These are phyloP conservation scores for Aspergillus proliferans DNA, from an alignment of 2,329 filamentous ascomycete species.

Conservation along the genomic window DNA sequence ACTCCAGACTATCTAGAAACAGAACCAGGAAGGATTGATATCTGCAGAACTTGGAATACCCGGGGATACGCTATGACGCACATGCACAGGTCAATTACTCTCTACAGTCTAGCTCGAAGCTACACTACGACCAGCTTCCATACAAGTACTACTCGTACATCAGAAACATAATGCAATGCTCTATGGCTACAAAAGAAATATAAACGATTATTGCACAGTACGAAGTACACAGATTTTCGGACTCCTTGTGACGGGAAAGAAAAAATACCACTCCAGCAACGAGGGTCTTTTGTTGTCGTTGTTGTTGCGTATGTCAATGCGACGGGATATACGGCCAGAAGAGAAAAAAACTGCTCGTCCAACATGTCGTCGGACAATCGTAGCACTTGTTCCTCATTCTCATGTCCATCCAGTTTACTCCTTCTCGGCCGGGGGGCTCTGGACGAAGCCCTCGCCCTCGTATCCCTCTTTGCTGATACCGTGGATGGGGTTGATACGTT, in stretches of 20 bases:
- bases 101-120: background rate
- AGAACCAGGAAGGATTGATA: too few relatives aligned
- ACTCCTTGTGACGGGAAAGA: constrained; percentile 25
- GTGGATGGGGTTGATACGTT: constrained; percentile 80
- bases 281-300: too few relatives aligned
- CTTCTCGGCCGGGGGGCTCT: constrained; percentile 48
- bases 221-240: constrained; percentile 35
- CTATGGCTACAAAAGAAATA: constrained; percentile 39
- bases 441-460: constrained; percentile 69
- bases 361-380: background rate
- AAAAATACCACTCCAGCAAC: constrained; percentile 12
- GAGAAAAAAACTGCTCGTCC: background rate
- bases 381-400: background rate
- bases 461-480: constrained; percentile 76
- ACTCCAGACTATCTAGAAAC: too few relatives aligned
- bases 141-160: background rate
- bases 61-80: too few relatives aligned
- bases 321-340: constrained; percentile 5
- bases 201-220: constrained; percentile 41
- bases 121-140: background rate
- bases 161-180: constrained; percentile 15
- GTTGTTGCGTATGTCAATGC: background rate
- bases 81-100: too few relatives aligned
- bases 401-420: constrained; percentile 16
- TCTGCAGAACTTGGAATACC: too few relatives aligned